These are phyloP conservation scores for Suillus spraguei DNA, from an alignment of 768 basidiomycete species.

Conservation along the genomic window DNA sequence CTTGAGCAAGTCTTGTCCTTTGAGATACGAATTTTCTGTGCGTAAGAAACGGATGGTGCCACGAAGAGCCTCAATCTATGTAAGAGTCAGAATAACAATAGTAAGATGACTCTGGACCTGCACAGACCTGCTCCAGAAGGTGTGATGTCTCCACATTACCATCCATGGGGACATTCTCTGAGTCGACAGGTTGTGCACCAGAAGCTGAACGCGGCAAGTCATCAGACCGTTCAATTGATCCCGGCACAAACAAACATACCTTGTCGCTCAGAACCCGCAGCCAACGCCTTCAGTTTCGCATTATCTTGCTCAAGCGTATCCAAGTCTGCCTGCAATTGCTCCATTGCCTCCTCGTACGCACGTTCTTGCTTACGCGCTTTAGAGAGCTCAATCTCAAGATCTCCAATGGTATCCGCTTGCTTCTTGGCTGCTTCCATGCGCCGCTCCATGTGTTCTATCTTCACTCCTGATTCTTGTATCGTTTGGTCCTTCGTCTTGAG, in stretches of 20 bases:
- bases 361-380: slow-evolving; percentile 88
- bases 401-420: slow-evolving; percentile 80
- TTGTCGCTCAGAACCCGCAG: slow-evolving; percentile 70
- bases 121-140: slow-evolving; percentile 79
- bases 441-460: slow-evolving; percentile 94
- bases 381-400: slow-evolving; percentile 78
- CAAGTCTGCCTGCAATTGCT: slow-evolving; percentile 87
- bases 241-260: slow-evolving; percentile 43
- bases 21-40: slow-evolving; percentile 91
- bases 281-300: slow-evolving; percentile 71
- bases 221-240: background rate
- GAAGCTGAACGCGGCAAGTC: slow-evolving; percentile 33
- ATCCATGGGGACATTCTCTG: slow-evolving; percentile 69
- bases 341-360: slow-evolving; percentile 91
- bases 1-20: slow-evolving; percentile 85
- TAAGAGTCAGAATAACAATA: slow-evolving; percentile 16
- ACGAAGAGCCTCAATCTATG: slow-evolving; percentile 86
- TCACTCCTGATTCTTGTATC: slow-evolving; percentile 86
- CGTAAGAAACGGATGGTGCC: slow-evolving; percentile 92
- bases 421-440: slow-evolving; percentile 90
- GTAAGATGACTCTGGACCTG: background rate
- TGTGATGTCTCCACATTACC: slow-evolving; percentile 87
- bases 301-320: slow-evolving; percentile 89
- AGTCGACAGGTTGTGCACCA: slow-evolving; percentile 53
- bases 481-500: slow-evolving; percentile 88